phyloP scores from a whole-genome alignment of 2,329 filamentous ascomycete genomes.

The Curvularia lunata region DNA sequence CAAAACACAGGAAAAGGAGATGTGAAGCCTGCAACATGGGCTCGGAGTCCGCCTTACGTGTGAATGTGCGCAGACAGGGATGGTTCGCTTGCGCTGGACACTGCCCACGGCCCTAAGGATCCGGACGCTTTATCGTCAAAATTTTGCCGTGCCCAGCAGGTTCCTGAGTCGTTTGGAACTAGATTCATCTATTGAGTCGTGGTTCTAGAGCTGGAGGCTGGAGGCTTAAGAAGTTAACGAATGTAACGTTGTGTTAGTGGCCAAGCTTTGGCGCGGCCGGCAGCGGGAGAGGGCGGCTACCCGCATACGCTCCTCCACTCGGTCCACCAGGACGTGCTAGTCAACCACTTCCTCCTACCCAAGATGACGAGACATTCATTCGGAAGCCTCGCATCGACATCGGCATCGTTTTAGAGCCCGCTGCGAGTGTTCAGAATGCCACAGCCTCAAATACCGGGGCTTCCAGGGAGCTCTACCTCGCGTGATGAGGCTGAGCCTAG shows the following conservation, averaged over 20 bases:
- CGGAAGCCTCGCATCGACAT: not conserved
- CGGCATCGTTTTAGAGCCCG: not conserved
- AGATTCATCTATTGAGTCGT: not conserved
- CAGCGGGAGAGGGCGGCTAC: conserved; percentile 15
- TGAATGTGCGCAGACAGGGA: not conserved
- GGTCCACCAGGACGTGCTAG: conserved; percentile 2
- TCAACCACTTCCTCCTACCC: not conserved
- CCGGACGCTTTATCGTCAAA: not conserved
- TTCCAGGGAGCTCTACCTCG: conserved; percentile 3
- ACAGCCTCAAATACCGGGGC: conserved; percentile 2
- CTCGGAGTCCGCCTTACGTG: not conserved
- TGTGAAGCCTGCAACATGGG: not conserved
- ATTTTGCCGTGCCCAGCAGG: not conserved
- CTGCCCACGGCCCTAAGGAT: not conserved
- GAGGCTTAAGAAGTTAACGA: not conserved
- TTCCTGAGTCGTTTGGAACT: not conserved
- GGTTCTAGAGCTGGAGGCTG: not conserved
- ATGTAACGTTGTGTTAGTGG: conserved; percentile 6
- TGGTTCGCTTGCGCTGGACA: not conserved
- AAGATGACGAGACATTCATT: not conserved
- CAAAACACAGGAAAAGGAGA: not conserved
- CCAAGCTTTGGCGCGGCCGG: not conserved
- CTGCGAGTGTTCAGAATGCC: not conserved
- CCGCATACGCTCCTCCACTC: conserved; percentile 1
- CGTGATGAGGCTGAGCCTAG: conserved; percentile 21